These are phyloP conservation scores for Fusarium fracticaudum DNA, from an alignment of 2,329 filamentous ascomycete species.

Conservation along the genomic window DNA sequence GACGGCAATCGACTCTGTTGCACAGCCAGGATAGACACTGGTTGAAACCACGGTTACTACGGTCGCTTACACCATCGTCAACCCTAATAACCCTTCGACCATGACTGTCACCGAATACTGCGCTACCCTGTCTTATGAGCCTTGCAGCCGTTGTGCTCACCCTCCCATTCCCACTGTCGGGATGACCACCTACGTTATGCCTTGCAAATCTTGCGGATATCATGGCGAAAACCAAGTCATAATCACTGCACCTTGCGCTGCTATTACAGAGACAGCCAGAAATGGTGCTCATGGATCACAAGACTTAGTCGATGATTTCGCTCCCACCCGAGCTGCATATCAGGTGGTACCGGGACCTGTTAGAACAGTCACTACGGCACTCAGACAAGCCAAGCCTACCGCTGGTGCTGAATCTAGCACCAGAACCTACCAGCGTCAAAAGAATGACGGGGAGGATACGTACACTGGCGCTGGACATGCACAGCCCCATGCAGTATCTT, in stretches of 20 bases:
- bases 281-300: background rate
- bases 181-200: background rate
- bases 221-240: background rate
- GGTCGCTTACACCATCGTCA: background rate
- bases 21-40: background rate
- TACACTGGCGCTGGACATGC: rapidly evolving
- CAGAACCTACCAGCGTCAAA: rapidly evolving
- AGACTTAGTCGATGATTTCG: rapidly evolving
- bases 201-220: background rate
- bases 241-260: background rate
- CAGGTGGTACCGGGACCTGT: background rate
- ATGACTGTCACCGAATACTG: background rate
- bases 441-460: rapidly evolving
- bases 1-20: background rate
- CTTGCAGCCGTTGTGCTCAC: background rate
- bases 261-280: rapidly evolving
- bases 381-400: background rate
- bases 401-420: rapidly evolving
- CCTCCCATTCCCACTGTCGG: background rate
- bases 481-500: background rate
- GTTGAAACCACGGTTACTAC: background rate
- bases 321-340: background rate
- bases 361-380: background rate
- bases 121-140: background rate
- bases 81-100: background rate